A percentile compares a stretch with the other conserved stretches of the same genome.
These are phyloP conservation scores for Violaceomyces palustris DNA, from an alignment of 1,284 basidiomycete species.

Conservation along the genomic window DNA sequence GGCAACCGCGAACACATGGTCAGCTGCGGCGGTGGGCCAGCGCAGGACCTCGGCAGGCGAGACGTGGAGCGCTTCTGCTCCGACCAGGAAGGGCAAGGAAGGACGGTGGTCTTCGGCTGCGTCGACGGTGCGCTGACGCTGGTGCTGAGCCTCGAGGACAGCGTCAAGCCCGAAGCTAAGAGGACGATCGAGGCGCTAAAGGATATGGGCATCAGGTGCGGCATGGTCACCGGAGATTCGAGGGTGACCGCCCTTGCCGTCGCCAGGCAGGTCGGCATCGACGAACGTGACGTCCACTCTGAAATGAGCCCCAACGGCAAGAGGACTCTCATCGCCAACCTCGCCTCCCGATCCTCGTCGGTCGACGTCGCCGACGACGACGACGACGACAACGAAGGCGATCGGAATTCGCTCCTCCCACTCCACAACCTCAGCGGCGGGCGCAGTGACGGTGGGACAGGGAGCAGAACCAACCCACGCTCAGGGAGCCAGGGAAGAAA, in stretches of 20 bases:
- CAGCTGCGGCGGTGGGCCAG: too few species aligned
- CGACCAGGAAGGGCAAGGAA: conserved; percentile 33
- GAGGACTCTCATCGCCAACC: conserved; percentile 31
- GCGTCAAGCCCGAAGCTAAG: conserved; percentile 44
- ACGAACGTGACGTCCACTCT: conserved; percentile 38
- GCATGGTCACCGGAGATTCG: conserved; percentile 49
- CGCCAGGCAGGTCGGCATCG: conserved; percentile 37
- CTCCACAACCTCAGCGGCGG: too few species aligned
- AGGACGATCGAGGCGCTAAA: conserved; percentile 31
- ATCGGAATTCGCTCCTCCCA: too few species aligned
- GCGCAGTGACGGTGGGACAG: too few species aligned
- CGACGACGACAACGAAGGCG: too few species aligned
- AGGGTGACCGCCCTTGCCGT: conserved; percentile 40
- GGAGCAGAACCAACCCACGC: too few species aligned
- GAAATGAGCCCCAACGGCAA: conserved; percentile 50
- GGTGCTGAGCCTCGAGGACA: conserved; percentile 42
- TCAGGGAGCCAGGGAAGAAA: too few species aligned
- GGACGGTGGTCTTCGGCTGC: conserved; percentile 42
- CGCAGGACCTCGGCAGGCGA: too few species aligned
- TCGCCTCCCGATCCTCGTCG: too few species aligned
- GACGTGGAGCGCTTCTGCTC: not conserved
- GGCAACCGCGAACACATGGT: conserved; percentile 40
- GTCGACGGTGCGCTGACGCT: conserved; percentile 34
- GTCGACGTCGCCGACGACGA: too few species aligned
- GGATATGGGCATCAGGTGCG: conserved; percentile 42